phyloP scores from a whole-genome alignment of 768 basidiomycete species.

The Gloeopeniophorella convolvens region DNA sequence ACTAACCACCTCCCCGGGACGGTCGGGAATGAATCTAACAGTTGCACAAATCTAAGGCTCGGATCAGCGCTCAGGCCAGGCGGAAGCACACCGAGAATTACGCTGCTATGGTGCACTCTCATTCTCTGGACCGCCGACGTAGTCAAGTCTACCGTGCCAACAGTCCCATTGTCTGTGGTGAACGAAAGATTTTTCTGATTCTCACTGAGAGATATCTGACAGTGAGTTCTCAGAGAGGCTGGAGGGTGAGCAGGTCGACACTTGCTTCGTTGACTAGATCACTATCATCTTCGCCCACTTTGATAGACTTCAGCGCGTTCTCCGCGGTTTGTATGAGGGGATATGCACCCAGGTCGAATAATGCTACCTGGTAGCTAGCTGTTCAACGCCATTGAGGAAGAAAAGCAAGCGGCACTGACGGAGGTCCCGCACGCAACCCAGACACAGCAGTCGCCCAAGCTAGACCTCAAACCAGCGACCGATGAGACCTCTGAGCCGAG shows the following conservation, averaged over 20 bases:
- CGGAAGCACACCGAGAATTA: slow-evolving; percentile 29
- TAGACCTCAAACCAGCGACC: slow-evolving; percentile 39
- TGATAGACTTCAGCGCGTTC: slow-evolving; percentile 43
- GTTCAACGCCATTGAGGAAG: background rate
- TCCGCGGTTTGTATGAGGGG: slow-evolving; percentile 48
- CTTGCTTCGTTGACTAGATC: slow-evolving; percentile 68
- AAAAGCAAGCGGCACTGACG: slow-evolving; percentile 32
- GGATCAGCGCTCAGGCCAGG: slow-evolving; percentile 4
- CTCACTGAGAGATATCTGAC: slow-evolving; percentile 57
- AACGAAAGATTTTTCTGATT: slow-evolving; percentile 55
- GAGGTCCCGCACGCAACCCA: slow-evolving; percentile 64
- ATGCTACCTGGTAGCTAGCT: slow-evolving; percentile 27
- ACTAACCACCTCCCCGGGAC: slow-evolving; percentile 66
- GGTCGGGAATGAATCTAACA: slow-evolving; percentile 63
- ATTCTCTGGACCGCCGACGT: slow-evolving; percentile 45
- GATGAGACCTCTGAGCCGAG: slow-evolving; percentile 54
- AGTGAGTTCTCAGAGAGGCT: slow-evolving; percentile 30
- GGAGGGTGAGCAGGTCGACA: slow-evolving; percentile 8
- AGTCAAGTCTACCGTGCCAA: slow-evolving; percentile 59
- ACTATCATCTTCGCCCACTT: slow-evolving; percentile 43
- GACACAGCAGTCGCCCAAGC: slow-evolving; percentile 32
- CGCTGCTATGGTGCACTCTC: slow-evolving; percentile 58
- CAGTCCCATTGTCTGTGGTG: slow-evolving; percentile 59
- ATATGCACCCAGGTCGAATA: slow-evolving; percentile 38
- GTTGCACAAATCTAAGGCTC: slow-evolving; percentile 60